A percentile compares a stretch with the other conserved stretches of the same genome.
These are phyloP conservation scores for Aspergillus sojae DNA, from an alignment of 2,329 filamentous ascomycete genomes.

Conservation along the genomic window DNA sequence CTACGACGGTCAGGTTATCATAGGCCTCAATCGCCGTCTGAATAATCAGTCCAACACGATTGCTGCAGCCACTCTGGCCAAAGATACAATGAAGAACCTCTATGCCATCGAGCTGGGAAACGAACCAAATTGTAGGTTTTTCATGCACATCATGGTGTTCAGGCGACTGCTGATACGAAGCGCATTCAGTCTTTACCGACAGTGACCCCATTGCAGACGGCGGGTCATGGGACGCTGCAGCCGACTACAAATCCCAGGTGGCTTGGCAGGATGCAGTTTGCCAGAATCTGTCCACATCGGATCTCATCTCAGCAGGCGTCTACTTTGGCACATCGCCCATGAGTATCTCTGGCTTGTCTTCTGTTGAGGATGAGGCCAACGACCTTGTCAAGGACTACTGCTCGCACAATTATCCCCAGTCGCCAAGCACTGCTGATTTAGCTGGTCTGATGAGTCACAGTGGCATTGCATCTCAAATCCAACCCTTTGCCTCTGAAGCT, in stretches of 20 bases:
- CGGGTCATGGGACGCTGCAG: constrained; percentile 32
- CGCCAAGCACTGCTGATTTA: constrained; percentile 40
- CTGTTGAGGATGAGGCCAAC: constrained; percentile 40
- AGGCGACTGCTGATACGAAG: background rate
- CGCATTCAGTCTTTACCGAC: constrained; percentile 24
- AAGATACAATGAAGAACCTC: constrained; percentile 51
- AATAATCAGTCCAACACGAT: constrained; percentile 59
- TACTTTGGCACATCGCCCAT: constrained; percentile 39
- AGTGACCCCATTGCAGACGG: constrained; percentile 31
- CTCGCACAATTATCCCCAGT: constrained; percentile 55
- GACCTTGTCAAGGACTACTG: constrained; percentile 47
- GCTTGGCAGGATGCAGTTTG: constrained; percentile 38
- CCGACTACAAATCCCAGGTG: constrained; percentile 36
- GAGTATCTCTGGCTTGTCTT: constrained; percentile 40
- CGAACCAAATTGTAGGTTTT: constrained; percentile 56
- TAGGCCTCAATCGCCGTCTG: constrained; percentile 57
- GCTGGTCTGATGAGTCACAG: constrained; percentile 51
- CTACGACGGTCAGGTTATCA: constrained; percentile 54
- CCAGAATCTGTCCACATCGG: constrained; percentile 28
- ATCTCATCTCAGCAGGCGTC: constrained; percentile 39
- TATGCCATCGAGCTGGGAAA: constrained; percentile 61
- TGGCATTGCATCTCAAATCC: constrained; percentile 44
- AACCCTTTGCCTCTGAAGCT: constrained; percentile 46
- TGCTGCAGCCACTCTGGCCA: constrained; percentile 51
- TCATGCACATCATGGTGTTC: too few species aligned